These are phyloP conservation scores for Straminergon stramineum DNA, from an alignment of 225 moss, liverwort and hornwort species.

Conservation along the genomic window DNA sequence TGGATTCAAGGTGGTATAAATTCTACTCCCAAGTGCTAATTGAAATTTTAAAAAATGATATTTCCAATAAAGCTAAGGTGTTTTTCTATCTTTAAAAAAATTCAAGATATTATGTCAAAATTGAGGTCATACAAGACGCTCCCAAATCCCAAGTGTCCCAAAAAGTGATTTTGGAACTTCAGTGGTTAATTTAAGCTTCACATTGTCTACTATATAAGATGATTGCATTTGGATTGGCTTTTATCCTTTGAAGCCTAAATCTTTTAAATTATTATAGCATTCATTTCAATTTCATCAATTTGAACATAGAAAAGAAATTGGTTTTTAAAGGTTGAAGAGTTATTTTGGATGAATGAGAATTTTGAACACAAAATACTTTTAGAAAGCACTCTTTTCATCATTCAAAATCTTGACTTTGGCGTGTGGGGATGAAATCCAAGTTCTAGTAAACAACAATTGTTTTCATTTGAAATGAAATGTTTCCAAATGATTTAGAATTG, in stretches of 20 bases:
- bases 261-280: not conserved
- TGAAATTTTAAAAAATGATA: no score
- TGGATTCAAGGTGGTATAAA: not conserved
- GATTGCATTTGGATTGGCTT: not conserved
- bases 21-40: no score
- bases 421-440: not conserved
- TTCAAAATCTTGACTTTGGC: not conserved
- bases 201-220: not conserved
- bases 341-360: not conserved
- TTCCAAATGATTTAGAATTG: not conserved
- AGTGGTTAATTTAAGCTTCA: not conserved
- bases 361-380: not conserved
- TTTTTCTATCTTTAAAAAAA: no score
- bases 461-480: not conserved
- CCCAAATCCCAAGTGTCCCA: not conserved
- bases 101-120: not conserved
- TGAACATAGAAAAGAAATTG: not conserved
- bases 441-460: not conserved
- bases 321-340: not conserved
- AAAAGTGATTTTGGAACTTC: accelerated
- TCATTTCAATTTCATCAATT: not conserved
- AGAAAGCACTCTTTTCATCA: not conserved
- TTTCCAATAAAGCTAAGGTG: no score
- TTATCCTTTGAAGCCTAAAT: not conserved
- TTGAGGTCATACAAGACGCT: not conserved